Base-by-base conservation (phyloP, 2,329 filamentous ascomycete genomes). In the Aspergillus novofumigatus region DNA sequence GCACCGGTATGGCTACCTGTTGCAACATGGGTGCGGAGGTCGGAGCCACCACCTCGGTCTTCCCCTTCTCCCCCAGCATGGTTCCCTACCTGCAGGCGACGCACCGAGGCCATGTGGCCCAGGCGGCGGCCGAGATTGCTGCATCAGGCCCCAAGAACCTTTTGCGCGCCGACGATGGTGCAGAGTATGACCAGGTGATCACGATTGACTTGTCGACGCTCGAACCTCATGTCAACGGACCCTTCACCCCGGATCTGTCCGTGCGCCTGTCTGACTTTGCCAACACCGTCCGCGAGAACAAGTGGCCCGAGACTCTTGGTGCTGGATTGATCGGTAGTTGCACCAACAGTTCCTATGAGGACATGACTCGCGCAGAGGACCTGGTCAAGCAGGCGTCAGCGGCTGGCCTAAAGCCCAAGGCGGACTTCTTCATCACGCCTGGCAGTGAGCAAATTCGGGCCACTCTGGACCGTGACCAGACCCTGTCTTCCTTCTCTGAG, bases 311-410 rank as follows among this genome's bases (percentile, higher is more conserved):
- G 71, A 91, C 88, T 61, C 88, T 99, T 60, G 94, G 92, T 11
- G 93, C 94, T 26, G 92, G 92, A 52, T 83, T 99, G 54, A 99
- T 99, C 71, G 94, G 94, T 59, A 96, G 92, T 78, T 99, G 94
- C 81, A 99, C 94, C 52, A 99, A 99, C 83, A 96, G 91, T 74
- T 97, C 94, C 2, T 99, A 97, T 75, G 89, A 97, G 77, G 94
- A 99, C 73, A 99, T 99, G 94, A 95, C 92, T 38, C 88, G 93
- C 60, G 91, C 92, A 14, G 93, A 97, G 77, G 86, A 92, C 70
- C 85, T 99, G 56, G 91, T 97, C 57, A 92, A 93, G 75, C 92
- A 97, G 75, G 94, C 94, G 9, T 83, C 87, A 53, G 86, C 87
- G 58, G 94, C 92, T n/a, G 94, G 94, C 17, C 81, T 99, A 59